These are phyloP conservation scores for Brassica nigra DNA, from an alignment of 345 rosid species.

Conservation along the genomic window DNA sequence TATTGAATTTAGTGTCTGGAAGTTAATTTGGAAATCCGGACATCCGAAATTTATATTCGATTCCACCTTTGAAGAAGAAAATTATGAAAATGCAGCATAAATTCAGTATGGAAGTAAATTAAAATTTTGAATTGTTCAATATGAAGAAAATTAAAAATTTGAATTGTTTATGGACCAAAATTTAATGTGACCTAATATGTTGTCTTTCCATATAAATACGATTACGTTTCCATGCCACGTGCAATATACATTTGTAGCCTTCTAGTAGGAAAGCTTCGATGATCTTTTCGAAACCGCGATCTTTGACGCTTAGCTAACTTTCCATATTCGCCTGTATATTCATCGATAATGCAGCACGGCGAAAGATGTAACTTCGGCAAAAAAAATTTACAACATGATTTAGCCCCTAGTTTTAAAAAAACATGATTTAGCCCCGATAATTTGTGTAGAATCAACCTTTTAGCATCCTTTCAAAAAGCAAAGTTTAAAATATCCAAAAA, in stretches of 20 bases:
- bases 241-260: slow-evolving; percentile 24
- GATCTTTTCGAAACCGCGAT: slow-evolving; percentile 22
- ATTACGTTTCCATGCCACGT: slow-evolving; percentile 30
- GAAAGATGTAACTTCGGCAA: not conserved
- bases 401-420: not conserved
- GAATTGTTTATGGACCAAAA: slow-evolving; percentile 17
- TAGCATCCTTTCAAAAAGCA: not conserved
- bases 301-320: slow-evolving; percentile 31
- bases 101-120: not conserved
- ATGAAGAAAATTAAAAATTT: not conserved
- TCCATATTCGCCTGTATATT: not conserved
- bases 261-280: slow-evolving; percentile 34
- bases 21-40: too few relatives aligned
- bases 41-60: too few relatives aligned
- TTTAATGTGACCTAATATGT: slow-evolving; percentile 22
- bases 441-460: not conserved
- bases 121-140: not conserved
- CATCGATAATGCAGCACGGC: slow-evolving; percentile 15
- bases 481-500: not conserved
- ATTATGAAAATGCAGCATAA: not conserved
- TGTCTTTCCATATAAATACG: slow-evolving; percentile 20
- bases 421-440: not conserved
- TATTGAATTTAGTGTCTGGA: too few relatives aligned
- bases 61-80: too few relatives aligned
- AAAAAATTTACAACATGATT: not conserved